A percentile compares a stretch with the other conserved stretches of the same genome.
Evolutionary conservation across 2,329 filamentous ascomycete genomes (phyloP).

Genomic region (Fusarium luffae): DNA sequence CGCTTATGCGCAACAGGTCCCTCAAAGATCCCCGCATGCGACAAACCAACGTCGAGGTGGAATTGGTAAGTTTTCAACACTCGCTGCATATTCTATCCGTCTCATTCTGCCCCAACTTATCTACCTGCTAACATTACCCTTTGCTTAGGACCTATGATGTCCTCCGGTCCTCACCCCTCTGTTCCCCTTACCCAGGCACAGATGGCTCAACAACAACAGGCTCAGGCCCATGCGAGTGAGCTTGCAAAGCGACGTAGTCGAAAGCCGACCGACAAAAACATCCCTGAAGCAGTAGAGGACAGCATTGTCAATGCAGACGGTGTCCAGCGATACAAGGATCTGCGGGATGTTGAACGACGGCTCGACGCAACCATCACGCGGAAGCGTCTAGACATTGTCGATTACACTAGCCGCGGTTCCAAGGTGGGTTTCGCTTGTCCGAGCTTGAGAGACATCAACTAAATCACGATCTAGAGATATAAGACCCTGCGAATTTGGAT

Average conservation of each 20-base stretch:
- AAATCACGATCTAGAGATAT: constrained; percentile 65
- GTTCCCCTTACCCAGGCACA: constrained; percentile 66
- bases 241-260: constrained; percentile 82
- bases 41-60: constrained; percentile 63
- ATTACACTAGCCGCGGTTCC: constrained; percentile 78
- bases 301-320: constrained; percentile 81
- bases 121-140: constrained; percentile 19
- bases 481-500: constrained; percentile 94
- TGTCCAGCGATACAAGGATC: constrained; percentile 81
- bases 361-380: constrained; percentile 94
- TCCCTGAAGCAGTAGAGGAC: constrained; percentile 89
- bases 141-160: constrained; percentile 64
- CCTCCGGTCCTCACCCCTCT: constrained; percentile 62
- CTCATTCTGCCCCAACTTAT: not conserved
- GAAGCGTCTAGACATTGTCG: constrained; percentile 90
- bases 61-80: constrained; percentile 58
- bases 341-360: constrained; percentile 87
- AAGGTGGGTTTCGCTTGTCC: constrained; percentile 61
- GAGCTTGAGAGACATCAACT: not conserved
- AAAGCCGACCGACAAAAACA: constrained; percentile 94
- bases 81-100: not conserved
- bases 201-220: constrained; percentile 62
- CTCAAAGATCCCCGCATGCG: constrained; percentile 61
- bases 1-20: constrained; percentile 61
- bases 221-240: constrained; percentile 67